These are phyloP conservation scores for Sherardia arvensis DNA, from an alignment of 257 asterid genomes.

Conservation along the genomic window DNA sequence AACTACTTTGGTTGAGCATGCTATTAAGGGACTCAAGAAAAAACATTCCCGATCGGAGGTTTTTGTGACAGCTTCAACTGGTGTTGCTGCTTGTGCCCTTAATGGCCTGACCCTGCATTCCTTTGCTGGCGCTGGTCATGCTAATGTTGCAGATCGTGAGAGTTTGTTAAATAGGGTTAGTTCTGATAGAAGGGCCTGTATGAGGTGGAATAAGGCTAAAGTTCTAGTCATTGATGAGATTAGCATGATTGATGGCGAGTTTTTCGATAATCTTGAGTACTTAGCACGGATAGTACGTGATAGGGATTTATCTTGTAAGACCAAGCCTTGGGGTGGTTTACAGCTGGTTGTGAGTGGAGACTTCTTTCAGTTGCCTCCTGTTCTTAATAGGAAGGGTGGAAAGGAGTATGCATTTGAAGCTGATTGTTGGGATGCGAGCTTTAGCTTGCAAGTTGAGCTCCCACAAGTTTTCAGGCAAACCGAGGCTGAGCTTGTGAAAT, in stretches of 20 bases:
- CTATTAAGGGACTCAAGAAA: conserved; percentile 36
- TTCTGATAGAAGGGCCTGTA: conserved; percentile 24
- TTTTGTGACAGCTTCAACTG: conserved; percentile 71
- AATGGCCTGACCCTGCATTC: conserved; percentile 53
- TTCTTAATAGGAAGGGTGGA: conserved; percentile 9
- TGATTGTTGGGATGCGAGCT: conserved; percentile 52
- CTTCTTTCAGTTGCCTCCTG: conserved; percentile 67
- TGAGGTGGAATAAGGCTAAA: conserved; percentile 52
- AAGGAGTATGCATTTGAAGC: conserved; percentile 59
- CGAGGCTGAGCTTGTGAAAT: conserved; percentile 34
- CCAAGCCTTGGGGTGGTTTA: conserved; percentile 63
- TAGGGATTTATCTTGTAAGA: conserved; percentile 6
- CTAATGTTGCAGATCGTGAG: conserved; percentile 15
- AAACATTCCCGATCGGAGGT: conserved; percentile 41
- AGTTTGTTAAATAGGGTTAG: conserved; percentile 34
- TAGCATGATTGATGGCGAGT: conserved; percentile 54
- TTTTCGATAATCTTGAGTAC: conserved; percentile 41
- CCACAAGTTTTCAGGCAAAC: conserved; percentile 53
- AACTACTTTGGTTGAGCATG: conserved; percentile 40
- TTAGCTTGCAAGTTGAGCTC: conserved; percentile 53
- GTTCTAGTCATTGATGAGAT: conserved; percentile 58
- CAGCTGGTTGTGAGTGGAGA: conserved; percentile 77
- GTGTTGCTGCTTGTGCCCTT: conserved; percentile 57
- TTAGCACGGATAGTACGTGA: conserved; percentile 38
- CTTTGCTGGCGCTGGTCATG: conserved; percentile 48